Evolutionary conservation across 768 basidiomycete species (phyloP).

Genomic region (Collybia sp.): DNA sequence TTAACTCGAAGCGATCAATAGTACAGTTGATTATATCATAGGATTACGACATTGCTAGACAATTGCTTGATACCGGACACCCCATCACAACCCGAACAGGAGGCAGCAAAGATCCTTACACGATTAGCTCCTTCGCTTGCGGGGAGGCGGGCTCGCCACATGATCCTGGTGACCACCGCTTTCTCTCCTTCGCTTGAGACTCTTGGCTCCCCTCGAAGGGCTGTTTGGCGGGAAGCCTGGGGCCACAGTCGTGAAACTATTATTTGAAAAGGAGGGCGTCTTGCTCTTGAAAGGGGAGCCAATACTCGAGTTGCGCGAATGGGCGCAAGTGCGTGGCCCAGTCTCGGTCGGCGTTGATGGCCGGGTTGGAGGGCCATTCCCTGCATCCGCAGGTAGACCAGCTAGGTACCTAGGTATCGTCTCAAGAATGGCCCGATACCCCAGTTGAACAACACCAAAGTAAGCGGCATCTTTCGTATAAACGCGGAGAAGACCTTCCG

Average conservation of each 20-base stretch:
- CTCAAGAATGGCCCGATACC: conserved; percentile 45
- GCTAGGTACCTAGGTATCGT: conserved; percentile 14
- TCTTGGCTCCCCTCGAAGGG: conserved; percentile 10
- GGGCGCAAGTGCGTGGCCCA: not conserved
- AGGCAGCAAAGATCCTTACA: too few species aligned
- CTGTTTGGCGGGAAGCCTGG: conserved; percentile 26
- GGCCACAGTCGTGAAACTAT: conserved; percentile 44
- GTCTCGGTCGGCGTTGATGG: not conserved
- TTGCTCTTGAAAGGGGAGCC: too few species aligned
- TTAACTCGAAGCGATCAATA: too few species aligned
- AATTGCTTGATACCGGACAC: too few species aligned
- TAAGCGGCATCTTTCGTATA: conserved; percentile 62
- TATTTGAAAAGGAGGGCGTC: conserved; percentile 25
- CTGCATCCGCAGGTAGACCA: not conserved
- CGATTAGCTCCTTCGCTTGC: too few species aligned
- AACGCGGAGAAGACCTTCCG: conserved; percentile 63
- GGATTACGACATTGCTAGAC: too few species aligned
- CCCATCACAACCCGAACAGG: too few species aligned
- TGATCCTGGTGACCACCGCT: too few species aligned
- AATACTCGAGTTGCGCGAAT: not conserved
- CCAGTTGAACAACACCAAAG: conserved; percentile 62
- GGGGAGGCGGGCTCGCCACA: too few species aligned
- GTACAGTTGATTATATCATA: too few species aligned
- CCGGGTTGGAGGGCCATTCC: not conserved
- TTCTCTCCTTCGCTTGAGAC: too few species aligned